phyloP scores from a whole-genome alignment of 2,329 filamentous ascomycete genomes.

The Ploettnerulaceae sp. region DNA sequence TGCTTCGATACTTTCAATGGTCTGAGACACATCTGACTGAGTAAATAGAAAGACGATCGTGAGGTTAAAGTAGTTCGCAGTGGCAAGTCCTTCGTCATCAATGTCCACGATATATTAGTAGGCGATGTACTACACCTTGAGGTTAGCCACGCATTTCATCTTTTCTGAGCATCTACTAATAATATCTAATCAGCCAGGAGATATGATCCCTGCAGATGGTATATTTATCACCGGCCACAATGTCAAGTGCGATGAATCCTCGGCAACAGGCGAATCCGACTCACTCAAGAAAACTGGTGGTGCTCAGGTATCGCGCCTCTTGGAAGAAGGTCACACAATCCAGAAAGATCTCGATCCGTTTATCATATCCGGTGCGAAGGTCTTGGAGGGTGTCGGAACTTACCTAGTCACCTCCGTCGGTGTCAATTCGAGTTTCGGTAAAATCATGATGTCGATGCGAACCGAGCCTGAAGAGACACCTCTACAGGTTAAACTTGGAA shows the following conservation, averaged over 20 bases:
- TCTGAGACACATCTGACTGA: neutral
- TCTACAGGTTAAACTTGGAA: conserved; percentile 70
- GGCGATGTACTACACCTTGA: conserved; percentile 73
- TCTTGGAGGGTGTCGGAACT: conserved; percentile 69
- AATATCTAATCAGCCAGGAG: conserved; percentile 49
- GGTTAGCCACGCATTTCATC: neutral
- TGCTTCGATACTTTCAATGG: neutral
- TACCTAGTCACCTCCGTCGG: conserved; percentile 73
- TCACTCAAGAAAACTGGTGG: conserved; percentile 16
- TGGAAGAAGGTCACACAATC: conserved; percentile 9
- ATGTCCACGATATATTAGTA: conserved; percentile 65
- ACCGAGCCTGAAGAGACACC: conserved; percentile 75
- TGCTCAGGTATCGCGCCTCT: conserved; percentile 7
- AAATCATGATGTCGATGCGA: conserved; percentile 72
- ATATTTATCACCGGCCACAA: conserved; percentile 64
- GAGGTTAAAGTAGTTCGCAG: conserved; percentile 70
- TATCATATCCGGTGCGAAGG: conserved; percentile 73
- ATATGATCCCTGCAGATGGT: conserved; percentile 66
- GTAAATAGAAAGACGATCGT: conserved; percentile 59
- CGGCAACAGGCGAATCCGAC: conserved; percentile 71
- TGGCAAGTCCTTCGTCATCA: conserved; percentile 63
- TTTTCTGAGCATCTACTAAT: neutral
- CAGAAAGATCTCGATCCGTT: conserved; percentile 62
- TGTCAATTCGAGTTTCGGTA: conserved; percentile 68
- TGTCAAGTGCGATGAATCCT: conserved; percentile 68